phyloP scores from a whole-genome alignment of 805 yeast species.

The Sugiyamaella valdiviana region DNA sequence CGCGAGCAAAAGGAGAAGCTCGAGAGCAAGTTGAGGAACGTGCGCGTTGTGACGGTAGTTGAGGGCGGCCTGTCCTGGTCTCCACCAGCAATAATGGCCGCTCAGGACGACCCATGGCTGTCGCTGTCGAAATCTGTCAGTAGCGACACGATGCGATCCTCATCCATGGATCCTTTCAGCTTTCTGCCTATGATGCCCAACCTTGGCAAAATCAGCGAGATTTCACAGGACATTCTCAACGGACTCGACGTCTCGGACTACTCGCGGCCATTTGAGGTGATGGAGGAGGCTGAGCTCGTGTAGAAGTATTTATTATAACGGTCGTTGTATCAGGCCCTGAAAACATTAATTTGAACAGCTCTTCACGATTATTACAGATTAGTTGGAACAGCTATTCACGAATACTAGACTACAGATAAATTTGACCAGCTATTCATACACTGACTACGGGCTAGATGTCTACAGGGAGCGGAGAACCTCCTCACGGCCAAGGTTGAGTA shows the following conservation, averaged over 20 bases:
- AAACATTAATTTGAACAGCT: too few relatives aligned
- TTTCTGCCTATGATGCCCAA: slow-evolving; percentile 6
- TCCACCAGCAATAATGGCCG: not conserved
- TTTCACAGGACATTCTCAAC: slow-evolving; percentile 7
- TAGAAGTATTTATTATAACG: too few relatives aligned
- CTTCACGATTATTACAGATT: too few relatives aligned
- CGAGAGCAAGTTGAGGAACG: slow-evolving; percentile 6
- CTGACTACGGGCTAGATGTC: too few relatives aligned
- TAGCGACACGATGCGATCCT: not conserved
- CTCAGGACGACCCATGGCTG: slow-evolving; percentile 8
- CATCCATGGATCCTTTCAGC: not conserved
- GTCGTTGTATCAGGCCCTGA: too few relatives aligned
- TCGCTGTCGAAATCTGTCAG: slow-evolving; percentile 4
- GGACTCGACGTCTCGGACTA: slow-evolving; percentile 2
- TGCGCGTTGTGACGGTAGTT: not conserved
- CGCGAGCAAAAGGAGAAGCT: slow-evolving; percentile 7
- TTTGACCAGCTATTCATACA: too few relatives aligned
- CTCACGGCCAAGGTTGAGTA: slow-evolving; percentile 44
- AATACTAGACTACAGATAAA: too few relatives aligned
- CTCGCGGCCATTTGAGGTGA: not conserved
- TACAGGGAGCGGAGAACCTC: slow-evolving; percentile 33
- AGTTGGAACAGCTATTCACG: too few relatives aligned
- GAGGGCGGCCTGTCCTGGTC: not conserved
- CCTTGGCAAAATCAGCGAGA: slow-evolving; percentile 2
- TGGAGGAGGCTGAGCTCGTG: not conserved